Conservation (phyloP, 495 filamentous ascomycete genomes). For the Pyronema domesticum region DNA sequence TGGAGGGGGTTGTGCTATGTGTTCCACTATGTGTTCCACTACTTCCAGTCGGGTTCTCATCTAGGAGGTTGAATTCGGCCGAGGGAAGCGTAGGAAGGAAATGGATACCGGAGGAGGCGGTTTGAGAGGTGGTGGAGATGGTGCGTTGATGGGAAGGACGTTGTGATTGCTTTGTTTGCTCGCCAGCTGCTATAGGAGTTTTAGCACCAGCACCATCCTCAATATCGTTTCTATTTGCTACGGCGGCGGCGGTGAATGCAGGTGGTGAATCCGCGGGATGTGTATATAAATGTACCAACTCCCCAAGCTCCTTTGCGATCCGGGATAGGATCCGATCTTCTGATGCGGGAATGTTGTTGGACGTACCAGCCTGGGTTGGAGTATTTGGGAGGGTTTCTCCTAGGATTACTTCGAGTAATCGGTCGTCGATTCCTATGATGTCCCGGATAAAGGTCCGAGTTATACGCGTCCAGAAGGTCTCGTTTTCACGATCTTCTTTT, state of each 20-base stretch:
- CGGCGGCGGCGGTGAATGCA: slow-evolving; percentile 20
- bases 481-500: slow-evolving; percentile 26
- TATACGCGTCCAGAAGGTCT: slow-evolving; percentile 62
- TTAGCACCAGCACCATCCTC: not conserved
- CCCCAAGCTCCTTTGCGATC: slow-evolving; percentile 70
- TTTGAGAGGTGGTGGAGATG: too few relatives aligned
- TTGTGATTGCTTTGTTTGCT: not conserved
- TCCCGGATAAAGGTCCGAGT: slow-evolving; percentile 75
- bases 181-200: not conserved
- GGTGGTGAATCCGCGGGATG: slow-evolving; percentile 15
- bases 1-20: slow-evolving; percentile 8
- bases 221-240: not conserved
- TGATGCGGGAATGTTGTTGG: slow-evolving; percentile 22
- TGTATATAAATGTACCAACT: slow-evolving; percentile 64
- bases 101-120: slow-evolving; percentile 12
- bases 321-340: slow-evolving; percentile 62
- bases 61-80: slow-evolving; percentile 6
- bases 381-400: slow-evolving; percentile 52
- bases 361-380: slow-evolving; percentile 20
- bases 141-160: not conserved
- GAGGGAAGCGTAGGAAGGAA: slow-evolving; percentile 17
- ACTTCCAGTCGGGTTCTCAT: slow-evolving; percentile 24
- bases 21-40: not conserved
- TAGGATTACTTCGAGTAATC: slow-evolving; percentile 64
- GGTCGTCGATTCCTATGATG: slow-evolving; percentile 79